Percentiles rank a stretch among this genome's conserved stretches.
phyloP scores from a whole-genome alignment of 768 basidiomycete genomes.

The Neoboletus magnificus region DNA sequence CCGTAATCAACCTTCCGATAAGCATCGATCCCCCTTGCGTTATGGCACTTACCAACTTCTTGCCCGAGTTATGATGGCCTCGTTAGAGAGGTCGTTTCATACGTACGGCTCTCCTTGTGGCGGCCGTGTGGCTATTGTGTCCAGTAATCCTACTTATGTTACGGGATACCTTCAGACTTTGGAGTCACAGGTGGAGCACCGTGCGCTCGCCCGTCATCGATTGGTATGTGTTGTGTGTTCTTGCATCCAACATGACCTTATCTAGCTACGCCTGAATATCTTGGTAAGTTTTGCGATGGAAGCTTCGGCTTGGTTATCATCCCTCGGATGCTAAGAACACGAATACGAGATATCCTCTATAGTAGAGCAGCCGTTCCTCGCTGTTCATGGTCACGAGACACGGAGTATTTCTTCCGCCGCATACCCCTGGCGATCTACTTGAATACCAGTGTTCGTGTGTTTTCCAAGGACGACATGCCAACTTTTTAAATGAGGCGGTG shows the following conservation, averaged over 20 bases:
- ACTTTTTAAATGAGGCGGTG: background rate
- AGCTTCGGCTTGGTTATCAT: background rate
- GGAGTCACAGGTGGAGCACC: background rate
- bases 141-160: background rate
- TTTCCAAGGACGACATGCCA: background rate
- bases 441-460: background rate
- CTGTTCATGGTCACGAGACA: background rate
- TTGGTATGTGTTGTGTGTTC: background rate
- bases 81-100: background rate
- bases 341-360: background rate
- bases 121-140: background rate
- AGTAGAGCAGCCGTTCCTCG: background rate
- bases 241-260: background rate
- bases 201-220: background rate
- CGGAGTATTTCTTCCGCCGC: background rate
- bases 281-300: background rate
- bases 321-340: background rate
- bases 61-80: background rate
- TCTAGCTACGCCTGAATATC: background rate
- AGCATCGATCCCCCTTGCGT: background rate
- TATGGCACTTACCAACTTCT: background rate
- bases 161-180: background rate
- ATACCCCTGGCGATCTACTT: background rate
- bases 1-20: background rate
- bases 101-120: slow-evolving; percentile 12